These are phyloP conservation scores for Zoysia matrella DNA, from an alignment of 202 grass and related monocot genomes.

Conservation along the genomic window DNA sequence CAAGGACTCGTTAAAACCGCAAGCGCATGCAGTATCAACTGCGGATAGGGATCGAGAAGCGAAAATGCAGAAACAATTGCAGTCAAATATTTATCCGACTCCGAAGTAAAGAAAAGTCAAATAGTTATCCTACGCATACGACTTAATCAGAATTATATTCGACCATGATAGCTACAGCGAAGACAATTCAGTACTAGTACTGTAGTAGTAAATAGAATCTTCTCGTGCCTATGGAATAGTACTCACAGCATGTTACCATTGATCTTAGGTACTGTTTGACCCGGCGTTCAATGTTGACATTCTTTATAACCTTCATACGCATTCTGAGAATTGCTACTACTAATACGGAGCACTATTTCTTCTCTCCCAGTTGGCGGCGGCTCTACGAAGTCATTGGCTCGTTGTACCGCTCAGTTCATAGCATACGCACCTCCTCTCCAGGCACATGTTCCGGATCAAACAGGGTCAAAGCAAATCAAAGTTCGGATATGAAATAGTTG, in stretches of 20 bases:
- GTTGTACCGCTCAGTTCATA: background rate
- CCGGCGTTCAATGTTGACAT: background rate
- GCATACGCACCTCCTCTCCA: background rate
- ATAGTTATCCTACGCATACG: background rate
- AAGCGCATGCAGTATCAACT: background rate
- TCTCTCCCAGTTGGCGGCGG: background rate
- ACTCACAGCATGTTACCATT: background rate
- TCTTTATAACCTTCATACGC: background rate
- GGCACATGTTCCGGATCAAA: constrained; percentile 12
- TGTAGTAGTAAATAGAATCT: background rate
- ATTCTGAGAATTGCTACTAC: background rate
- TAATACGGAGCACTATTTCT: too few relatives aligned
- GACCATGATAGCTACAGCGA: background rate
- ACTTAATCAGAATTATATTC: background rate
- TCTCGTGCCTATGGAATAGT: background rate
- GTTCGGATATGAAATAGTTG: background rate
- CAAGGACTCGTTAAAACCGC: constrained; percentile 9
- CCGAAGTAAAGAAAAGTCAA: background rate
- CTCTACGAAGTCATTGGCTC: background rate
- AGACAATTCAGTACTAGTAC: background rate
- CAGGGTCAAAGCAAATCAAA: constrained; percentile 8
- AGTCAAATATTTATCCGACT: constrained; percentile 19
- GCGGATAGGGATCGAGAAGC: background rate
- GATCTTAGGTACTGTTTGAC: background rate
- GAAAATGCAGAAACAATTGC: background rate